Percentiles rank a stretch among this genome's conserved stretches.
Evolutionary conservation across 129 eudicot genomes (phyloP).

Genomic region (Helichrysum umbraculigerum): DNA sequence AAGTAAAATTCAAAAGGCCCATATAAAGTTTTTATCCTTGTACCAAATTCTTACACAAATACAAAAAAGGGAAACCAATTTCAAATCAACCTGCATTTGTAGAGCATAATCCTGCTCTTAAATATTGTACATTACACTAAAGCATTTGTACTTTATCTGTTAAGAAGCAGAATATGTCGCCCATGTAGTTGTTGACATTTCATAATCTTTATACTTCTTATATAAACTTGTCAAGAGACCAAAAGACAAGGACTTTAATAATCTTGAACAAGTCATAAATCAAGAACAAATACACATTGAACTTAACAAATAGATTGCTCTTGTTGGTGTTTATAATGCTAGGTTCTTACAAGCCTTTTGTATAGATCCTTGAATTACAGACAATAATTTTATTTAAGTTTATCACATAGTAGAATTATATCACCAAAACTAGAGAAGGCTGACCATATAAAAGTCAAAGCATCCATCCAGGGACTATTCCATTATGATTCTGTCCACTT

Average conservation of each 20-base stretch:
- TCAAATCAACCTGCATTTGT: constrained; percentile 22
- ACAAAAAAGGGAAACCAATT: constrained; percentile 5
- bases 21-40: neutral
- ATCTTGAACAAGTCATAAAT: constrained; percentile 10
- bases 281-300: neutral
- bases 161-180: constrained; percentile 9
- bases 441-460: constrained; percentile 42
- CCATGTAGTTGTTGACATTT: constrained; percentile 25
- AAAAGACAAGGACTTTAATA: constrained; percentile 13
- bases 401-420: constrained; percentile 26
- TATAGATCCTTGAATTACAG: constrained; percentile 25
- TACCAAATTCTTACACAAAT: neutral
- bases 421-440: constrained; percentile 29
- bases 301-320: constrained; percentile 14
- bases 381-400: constrained; percentile 24
- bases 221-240: constrained; percentile 14
- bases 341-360: constrained; percentile 24
- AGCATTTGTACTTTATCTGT: constrained; percentile 22
- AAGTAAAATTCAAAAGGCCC: constrained; percentile 19
- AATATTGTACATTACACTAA: constrained; percentile 2
- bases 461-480: constrained; percentile 87
- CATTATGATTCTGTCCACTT: constrained; percentile 58
- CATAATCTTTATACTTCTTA: constrained; percentile 11
- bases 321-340: neutral
- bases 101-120: constrained; percentile 12